Evolutionary conservation across 331 rosid species (phyloP).

Genomic region (Malus hybrid): DNA sequence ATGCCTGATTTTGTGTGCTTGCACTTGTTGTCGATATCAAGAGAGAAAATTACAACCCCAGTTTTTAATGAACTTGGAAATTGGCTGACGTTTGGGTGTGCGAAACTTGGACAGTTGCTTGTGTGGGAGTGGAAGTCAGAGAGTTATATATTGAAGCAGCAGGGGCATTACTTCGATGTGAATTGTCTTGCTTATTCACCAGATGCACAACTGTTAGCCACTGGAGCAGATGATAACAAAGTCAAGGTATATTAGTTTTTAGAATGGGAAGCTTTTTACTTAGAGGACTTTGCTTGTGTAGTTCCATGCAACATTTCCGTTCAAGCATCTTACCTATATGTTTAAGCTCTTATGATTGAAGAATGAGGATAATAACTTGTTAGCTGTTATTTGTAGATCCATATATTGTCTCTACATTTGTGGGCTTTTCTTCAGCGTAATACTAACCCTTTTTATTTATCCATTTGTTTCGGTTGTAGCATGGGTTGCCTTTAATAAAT

Average conservation of each 20-base stretch:
- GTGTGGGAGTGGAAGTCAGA: no score
- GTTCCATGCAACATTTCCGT: background rate
- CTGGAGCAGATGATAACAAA: constrained; percentile 99
- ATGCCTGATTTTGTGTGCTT: no score
- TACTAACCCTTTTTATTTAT: background rate
- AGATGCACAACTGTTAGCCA: constrained; percentile 81
- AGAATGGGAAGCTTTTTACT: background rate
- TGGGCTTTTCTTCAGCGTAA: background rate
- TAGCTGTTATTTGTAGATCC: background rate
- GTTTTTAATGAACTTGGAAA: no score
- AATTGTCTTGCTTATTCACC: constrained; percentile 77
- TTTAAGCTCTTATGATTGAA: background rate
- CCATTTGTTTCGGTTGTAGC: background rate
- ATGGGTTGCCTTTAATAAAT: background rate
- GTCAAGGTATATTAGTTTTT: constrained; percentile 54
- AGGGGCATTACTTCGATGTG: constrained; percentile 93
- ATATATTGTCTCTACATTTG: background rate
- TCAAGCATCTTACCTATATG: background rate
- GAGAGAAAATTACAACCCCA: no score
- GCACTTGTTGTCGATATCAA: no score
- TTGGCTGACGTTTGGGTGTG: no score
- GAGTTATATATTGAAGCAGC: constrained; percentile 71
- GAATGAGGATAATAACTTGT: background rate
- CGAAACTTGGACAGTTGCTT: no score
- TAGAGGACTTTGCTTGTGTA: background rate